Evolutionary conservation across 768 basidiomycete species (phyloP).

Genomic region (Collybia nuda): DNA sequence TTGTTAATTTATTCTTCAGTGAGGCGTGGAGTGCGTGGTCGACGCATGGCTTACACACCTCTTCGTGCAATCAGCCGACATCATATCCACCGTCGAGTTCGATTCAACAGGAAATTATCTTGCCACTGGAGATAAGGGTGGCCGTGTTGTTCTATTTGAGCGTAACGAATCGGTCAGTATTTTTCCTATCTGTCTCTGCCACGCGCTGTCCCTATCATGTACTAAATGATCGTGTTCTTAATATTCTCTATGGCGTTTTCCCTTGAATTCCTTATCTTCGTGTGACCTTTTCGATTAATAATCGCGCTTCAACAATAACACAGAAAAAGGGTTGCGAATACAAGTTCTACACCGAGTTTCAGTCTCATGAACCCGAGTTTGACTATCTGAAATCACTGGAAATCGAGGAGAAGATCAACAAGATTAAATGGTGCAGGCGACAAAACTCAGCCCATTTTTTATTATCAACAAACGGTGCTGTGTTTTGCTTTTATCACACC

Average conservation of each 20-base stretch:
- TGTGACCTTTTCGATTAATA: slow-evolving; percentile 17
- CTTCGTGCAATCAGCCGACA: slow-evolving; percentile 75
- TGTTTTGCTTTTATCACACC: slow-evolving; percentile 1
- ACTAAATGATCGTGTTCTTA: slow-evolving; percentile 30
- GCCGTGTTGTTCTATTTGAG: slow-evolving; percentile 97
- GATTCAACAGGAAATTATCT: slow-evolving; percentile 99
- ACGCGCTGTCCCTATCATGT: slow-evolving; percentile 13
- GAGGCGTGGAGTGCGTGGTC: too few relatives aligned
- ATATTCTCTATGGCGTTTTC: slow-evolving; percentile 20
- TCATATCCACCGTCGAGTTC: slow-evolving; percentile 99
- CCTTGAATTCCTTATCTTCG: slow-evolving; percentile 7
- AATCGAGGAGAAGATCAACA: slow-evolving; percentile 99
- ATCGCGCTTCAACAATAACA: slow-evolving; percentile 16
- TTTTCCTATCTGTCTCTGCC: slow-evolving; percentile 3
- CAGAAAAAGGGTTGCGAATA: slow-evolving; percentile 99
- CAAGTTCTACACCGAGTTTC: slow-evolving; percentile 99
- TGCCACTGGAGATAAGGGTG: slow-evolving; percentile 99
- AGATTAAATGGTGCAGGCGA: slow-evolving; percentile 99
- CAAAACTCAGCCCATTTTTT: slow-evolving; percentile 98
- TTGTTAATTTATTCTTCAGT: slow-evolving; percentile 19
- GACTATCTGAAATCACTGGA: slow-evolving; percentile 99
- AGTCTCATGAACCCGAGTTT: slow-evolving; percentile 99
- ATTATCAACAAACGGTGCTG: slow-evolving; percentile 91
- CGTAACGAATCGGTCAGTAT: slow-evolving; percentile 87
- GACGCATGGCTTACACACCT: slow-evolving; percentile 10